Evolutionary conservation across 2,329 filamentous ascomycete species (phyloP).

Genomic region (Calonectria pteridis): DNA sequence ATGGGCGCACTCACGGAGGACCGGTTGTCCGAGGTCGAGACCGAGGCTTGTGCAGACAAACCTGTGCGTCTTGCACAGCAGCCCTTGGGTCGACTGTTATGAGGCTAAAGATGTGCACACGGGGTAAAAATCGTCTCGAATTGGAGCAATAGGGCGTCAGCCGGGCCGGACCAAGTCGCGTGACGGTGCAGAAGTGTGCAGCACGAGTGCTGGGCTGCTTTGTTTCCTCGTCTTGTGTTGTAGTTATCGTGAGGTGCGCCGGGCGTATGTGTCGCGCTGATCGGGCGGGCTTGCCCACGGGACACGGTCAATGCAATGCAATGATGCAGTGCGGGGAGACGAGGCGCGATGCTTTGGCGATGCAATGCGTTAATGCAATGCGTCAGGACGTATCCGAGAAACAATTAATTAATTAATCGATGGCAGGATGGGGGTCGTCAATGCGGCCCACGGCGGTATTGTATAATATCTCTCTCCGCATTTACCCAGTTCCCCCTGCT

Average conservation of each 20-base stretch:
- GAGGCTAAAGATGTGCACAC: constrained; percentile 1
- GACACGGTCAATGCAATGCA: constrained; percentile 26
- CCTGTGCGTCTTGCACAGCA: neutral
- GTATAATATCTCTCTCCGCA: constrained; percentile 35
- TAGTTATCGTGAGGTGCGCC: constrained; percentile 10
- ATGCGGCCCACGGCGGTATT: constrained; percentile 29
- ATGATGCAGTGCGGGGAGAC: constrained; percentile 1
- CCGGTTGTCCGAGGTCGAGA: constrained; percentile 11
- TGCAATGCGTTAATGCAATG: constrained; percentile 31
- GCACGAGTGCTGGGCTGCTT: neutral
- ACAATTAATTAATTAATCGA: constrained; percentile 29
- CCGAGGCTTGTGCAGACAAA: constrained; percentile 9
- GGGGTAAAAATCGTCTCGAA: constrained; percentile 13
- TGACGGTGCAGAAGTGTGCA: constrained; percentile 8
- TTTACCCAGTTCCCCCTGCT: constrained; percentile 16
- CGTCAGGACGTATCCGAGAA: constrained; percentile 18
- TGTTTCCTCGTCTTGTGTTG: neutral
- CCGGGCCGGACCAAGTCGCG: constrained; percentile 20
- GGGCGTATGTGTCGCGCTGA: constrained; percentile 8
- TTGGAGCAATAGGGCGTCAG: constrained; percentile 9
- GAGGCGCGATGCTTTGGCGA: constrained; percentile 9
- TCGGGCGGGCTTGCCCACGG: constrained; percentile 23
- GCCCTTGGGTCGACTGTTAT: neutral
- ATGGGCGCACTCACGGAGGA: neutral
- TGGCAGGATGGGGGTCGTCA: constrained; percentile 8